Evolutionary conservation across 1,284 basidiomycete genomes (phyloP).

Genomic region (Puccinia novopanici): DNA sequence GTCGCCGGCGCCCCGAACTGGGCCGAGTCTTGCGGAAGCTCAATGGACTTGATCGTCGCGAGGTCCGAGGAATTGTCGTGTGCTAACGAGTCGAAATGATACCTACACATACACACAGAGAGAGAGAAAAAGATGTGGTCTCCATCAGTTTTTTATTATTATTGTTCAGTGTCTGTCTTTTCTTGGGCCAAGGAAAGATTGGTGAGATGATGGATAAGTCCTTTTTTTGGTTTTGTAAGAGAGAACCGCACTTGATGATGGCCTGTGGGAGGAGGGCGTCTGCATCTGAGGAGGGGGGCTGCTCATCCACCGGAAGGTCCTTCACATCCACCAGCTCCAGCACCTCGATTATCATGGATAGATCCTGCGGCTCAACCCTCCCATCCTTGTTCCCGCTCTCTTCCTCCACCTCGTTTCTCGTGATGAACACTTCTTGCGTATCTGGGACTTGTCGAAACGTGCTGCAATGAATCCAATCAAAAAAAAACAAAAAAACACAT

Average conservation of each 20-base stretch:
- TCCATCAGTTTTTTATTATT: neutral
- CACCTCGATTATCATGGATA: conserved; percentile 84
- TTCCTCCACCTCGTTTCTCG: conserved; percentile 58
- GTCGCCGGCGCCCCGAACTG: conserved; percentile 40
- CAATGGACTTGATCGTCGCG: conserved; percentile 63
- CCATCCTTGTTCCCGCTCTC: neutral
- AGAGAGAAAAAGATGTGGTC: too few species aligned
- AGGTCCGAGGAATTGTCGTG: conserved; percentile 77
- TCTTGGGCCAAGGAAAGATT: neutral
- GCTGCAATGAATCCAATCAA: conserved; percentile 63
- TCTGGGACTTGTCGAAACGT: conserved; percentile 91
- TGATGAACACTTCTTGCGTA: conserved; percentile 90
- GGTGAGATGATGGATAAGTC: too few species aligned
- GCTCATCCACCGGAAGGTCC: conserved; percentile 60
- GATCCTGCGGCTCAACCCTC: conserved; percentile 50
- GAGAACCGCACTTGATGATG: conserved; percentile 3
- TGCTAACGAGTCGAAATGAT: conserved; percentile 86
- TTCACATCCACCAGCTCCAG: conserved; percentile 69
- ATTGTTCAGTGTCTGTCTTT: neutral
- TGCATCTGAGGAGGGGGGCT: conserved; percentile 61
- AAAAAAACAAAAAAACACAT: neutral
- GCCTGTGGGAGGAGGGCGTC: neutral
- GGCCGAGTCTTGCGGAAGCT: conserved; percentile 54
- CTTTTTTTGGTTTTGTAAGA: too few species aligned
- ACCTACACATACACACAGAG: too few species aligned